These are phyloP conservation scores for Blastocystis hominis DNA, from an alignment of 352 stramenopile species.

Conservation along the genomic window DNA sequence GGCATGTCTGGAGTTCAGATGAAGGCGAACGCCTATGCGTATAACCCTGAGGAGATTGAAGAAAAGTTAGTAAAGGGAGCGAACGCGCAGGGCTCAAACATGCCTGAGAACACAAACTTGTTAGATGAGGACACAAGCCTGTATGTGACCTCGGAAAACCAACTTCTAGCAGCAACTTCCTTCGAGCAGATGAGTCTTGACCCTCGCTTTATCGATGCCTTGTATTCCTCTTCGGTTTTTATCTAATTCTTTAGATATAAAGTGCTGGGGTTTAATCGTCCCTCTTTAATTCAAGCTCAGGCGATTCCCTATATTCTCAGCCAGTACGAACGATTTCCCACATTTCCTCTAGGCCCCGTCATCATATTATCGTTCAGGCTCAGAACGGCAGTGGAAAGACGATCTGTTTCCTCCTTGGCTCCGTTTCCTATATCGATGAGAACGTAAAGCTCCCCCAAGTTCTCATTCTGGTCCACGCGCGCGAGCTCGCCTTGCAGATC, in stretches of 20 bases:
- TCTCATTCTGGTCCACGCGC: not conserved
- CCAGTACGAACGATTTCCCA: not conserved
- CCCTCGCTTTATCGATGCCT: conserved; percentile 1
- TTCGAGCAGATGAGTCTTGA: conserved; percentile 53
- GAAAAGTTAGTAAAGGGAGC: not conserved
- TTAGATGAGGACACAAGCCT: conserved; percentile 9
- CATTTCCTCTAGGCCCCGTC: conserved; percentile 32
- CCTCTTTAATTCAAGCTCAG: conserved; percentile 54
- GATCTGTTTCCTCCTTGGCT: conserved; percentile 38
- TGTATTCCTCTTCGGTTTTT: not conserved
- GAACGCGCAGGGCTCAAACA: not conserved
- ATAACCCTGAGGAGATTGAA: not conserved
- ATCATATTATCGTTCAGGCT: conserved; percentile 40
- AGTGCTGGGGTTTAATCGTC: conserved; percentile 48
- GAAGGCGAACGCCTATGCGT: not conserved
- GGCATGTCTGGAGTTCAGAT: not conserved
- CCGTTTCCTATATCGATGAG: conserved; percentile 28
- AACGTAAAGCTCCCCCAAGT: not conserved
- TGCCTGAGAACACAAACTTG: not conserved
- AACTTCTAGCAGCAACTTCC: conserved; percentile 29
- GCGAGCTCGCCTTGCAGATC: conserved; percentile 49
- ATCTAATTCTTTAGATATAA: not conserved
- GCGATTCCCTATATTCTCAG: conserved; percentile 49
- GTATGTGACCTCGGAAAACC: conserved; percentile 25
- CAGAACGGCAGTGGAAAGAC: conserved; percentile 57